A percentile compares a stretch with the other conserved stretches of the same genome.
phyloP scores from a whole-genome alignment of 768 basidiomycete genomes.

The Naganishia friedmannii region DNA sequence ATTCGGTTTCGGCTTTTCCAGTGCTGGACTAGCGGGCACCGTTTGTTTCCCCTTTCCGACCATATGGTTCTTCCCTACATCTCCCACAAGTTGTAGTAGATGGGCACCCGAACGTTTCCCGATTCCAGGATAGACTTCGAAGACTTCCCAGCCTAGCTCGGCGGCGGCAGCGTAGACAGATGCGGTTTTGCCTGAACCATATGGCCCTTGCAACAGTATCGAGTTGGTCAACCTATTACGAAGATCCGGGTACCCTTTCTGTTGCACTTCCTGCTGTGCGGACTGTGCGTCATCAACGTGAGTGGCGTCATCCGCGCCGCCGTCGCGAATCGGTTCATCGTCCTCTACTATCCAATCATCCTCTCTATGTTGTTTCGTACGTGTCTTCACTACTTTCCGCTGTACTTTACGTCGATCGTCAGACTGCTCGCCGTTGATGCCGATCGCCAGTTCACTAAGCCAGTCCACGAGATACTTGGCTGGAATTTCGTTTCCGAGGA shows the following conservation, averaged over 20 bases:
- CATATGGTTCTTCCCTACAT: constrained; percentile 89
- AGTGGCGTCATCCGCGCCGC: constrained; percentile 1
- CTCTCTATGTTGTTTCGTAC: constrained; percentile 32
- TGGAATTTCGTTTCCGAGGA: constrained; percentile 49
- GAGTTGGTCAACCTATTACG: constrained; percentile 67
- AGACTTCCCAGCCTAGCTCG: constrained; percentile 92
- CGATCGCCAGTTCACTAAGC: constrained; percentile 45
- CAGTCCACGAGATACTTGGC: constrained; percentile 49
- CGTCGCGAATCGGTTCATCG: constrained; percentile 38
- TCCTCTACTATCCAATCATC: constrained; percentile 53
- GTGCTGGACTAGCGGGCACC: not conserved
- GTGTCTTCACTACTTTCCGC: constrained; percentile 40
- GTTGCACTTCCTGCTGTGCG: not conserved
- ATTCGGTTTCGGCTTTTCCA: constrained; percentile 21
- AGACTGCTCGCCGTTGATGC: constrained; percentile 23
- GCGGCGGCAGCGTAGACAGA: constrained; percentile 89
- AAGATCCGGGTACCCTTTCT: constrained; percentile 34
- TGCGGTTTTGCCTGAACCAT: constrained; percentile 85
- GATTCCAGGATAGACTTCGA: constrained; percentile 93
- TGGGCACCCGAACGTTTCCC: constrained; percentile 80
- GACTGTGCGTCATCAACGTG: not conserved
- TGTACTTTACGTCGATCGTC: constrained; percentile 36
- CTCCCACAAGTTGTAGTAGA: constrained; percentile 77
- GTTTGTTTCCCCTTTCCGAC: constrained; percentile 52
- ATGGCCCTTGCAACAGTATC: constrained; percentile 76